Percentiles rank a stretch among this genome's conserved stretches.
These are phyloP conservation scores for Neurospora sp. DNA, from an alignment of 2,329 filamentous ascomycete species.

Conservation along the genomic window DNA sequence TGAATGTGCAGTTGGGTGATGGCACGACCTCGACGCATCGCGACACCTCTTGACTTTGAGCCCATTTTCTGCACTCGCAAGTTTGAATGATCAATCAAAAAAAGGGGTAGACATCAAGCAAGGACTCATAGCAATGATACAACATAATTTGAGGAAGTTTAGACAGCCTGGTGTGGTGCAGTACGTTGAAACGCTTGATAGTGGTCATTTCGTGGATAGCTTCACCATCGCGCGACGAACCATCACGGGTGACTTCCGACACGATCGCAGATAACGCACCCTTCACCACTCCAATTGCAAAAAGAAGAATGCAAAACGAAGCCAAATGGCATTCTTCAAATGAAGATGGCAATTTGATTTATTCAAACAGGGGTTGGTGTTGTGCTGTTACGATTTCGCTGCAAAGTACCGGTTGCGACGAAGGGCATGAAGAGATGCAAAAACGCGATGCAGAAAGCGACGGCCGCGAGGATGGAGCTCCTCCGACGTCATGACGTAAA, in stretches of 20 bases:
- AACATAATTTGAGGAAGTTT: neutral
- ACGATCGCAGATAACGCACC: conserved; percentile 1
- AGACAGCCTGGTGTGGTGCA: neutral
- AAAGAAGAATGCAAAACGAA: conserved; percentile 1
- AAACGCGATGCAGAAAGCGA: conserved; percentile 11
- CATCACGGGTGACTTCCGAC: conserved; percentile 17
- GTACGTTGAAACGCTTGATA: neutral
- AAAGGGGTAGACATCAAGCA: neutral
- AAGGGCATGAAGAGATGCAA: conserved; percentile 8
- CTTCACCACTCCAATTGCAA: neutral
- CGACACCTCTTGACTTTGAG: neutral
- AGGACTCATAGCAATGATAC: neutral
- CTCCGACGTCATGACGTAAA: neutral
- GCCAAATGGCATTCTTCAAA: conserved; percentile 9
- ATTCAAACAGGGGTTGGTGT: conserved; percentile 17
- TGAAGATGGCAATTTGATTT: conserved; percentile 4
- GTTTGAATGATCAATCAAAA: too few relatives aligned
- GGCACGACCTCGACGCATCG: neutral
- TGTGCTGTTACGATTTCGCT: conserved; percentile 14
- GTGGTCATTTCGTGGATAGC: conserved; percentile 14
- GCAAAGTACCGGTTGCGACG: conserved; percentile 5
- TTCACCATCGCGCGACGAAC: conserved; percentile 10
- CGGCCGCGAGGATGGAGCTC: neutral
- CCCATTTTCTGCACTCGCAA: neutral
- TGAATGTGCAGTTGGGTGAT: neutral